These are phyloP conservation scores for Stenogyne calaminthoides DNA, from an alignment of 305 asterid species.

Conservation along the genomic window DNA sequence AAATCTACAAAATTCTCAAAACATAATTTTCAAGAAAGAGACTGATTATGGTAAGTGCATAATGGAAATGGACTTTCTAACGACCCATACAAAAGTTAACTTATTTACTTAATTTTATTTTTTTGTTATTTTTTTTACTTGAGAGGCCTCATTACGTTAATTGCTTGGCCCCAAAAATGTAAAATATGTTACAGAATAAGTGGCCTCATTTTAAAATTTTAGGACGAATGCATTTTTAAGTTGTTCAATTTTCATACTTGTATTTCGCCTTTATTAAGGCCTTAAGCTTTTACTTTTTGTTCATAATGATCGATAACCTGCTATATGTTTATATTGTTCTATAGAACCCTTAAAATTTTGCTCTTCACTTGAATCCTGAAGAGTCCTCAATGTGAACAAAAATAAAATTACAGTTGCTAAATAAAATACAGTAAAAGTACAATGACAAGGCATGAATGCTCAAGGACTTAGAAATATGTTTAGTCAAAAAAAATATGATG, in stretches of 20 bases:
- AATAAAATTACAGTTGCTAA: neutral
- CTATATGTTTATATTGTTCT: neutral
- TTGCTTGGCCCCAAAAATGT: neutral
- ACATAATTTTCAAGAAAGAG: neutral
- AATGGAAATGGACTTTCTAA: neutral
- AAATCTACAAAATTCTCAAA: neutral
- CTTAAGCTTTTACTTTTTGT: neutral
- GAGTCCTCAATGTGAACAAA: neutral
- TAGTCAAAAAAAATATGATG: neutral
- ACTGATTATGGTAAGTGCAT: neutral
- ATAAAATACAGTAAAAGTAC: neutral
- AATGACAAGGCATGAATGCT: neutral
- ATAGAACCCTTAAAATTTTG: neutral
- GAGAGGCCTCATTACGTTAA: neutral
- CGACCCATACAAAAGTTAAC: neutral
- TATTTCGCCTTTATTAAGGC: neutral
- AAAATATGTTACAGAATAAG: neutral
- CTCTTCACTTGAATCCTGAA: neutral
- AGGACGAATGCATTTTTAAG: neutral
- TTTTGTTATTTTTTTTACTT: neutral
- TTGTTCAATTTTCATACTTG: neutral
- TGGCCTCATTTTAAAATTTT: neutral
- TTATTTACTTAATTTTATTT: neutral
- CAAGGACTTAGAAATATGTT: neutral
- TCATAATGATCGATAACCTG: neutral